These are phyloP conservation scores for Platanthera guangdongensis DNA, from an alignment of 106 monocot genomes.

Conservation along the genomic window DNA sequence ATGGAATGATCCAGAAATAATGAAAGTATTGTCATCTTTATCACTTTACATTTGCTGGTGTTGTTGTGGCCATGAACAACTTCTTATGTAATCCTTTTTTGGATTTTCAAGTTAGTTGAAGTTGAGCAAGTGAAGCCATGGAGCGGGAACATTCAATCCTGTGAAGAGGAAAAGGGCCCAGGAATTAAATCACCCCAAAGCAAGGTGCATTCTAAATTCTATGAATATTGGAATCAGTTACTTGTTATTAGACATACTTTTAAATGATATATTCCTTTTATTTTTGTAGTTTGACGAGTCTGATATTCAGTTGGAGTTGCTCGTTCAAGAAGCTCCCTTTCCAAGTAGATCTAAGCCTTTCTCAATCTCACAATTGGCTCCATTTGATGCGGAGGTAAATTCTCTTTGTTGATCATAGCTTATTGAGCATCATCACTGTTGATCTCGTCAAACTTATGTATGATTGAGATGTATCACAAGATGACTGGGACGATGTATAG, in stretches of 20 bases:
- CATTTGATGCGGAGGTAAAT: constrained; percentile 22
- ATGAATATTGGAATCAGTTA: neutral
- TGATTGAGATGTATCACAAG: neutral
- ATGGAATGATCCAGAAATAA: constrained; percentile 70
- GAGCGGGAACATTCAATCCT: neutral
- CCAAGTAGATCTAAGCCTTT: constrained; percentile 12
- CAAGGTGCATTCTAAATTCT: constrained; percentile 9
- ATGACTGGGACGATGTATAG: too few species aligned
- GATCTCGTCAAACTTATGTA: neutral
- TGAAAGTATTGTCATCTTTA: constrained; percentile 34
- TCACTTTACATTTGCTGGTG: neutral
- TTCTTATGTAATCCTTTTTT: constrained; percentile 1
- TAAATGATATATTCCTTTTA: constrained; percentile 3
- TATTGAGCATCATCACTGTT: neutral
- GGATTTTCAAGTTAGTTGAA: constrained; percentile 15
- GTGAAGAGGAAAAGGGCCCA: neutral
- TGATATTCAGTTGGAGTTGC: constrained; percentile 20
- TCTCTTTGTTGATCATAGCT: neutral
- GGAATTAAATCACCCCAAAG: neutral
- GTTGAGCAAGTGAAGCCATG: constrained; percentile 4
- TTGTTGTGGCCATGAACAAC: neutral
- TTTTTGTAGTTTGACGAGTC: constrained; percentile 6
- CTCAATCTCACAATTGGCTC: constrained; percentile 5
- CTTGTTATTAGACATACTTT: neutral
- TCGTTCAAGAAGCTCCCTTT: constrained; percentile 25